These are phyloP conservation scores for Diospyros lotus DNA, from an alignment of 148 eudicot species.

Conservation along the genomic window DNA sequence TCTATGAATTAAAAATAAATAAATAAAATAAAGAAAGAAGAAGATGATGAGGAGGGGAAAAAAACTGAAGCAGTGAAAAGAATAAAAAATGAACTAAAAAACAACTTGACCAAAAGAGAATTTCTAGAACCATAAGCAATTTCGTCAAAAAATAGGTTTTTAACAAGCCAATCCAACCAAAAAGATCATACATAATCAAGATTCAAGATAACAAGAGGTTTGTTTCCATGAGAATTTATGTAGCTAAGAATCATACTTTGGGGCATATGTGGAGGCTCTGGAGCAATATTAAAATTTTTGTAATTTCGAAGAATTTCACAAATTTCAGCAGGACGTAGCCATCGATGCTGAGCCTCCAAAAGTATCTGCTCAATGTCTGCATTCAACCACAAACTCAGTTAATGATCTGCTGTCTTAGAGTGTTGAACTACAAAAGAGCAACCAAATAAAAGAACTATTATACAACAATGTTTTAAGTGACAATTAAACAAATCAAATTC, in stretches of 20 bases:
- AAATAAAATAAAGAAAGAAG: no score
- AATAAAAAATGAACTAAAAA: no score
- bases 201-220: not conserved
- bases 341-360: slow-evolving; percentile 69
- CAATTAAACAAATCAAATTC: not conserved
- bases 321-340: slow-evolving; percentile 82
- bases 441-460: not conserved
- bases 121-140: slow-evolving; percentile 1
- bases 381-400: slow-evolving; percentile 13
- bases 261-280: slow-evolving; percentile 67
- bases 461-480: not conserved
- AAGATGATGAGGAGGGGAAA: not conserved
- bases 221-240: not conserved
- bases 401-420: slow-evolving; percentile 3
- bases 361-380: slow-evolving; percentile 73
- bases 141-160: not conserved
- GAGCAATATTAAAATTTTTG: slow-evolving; percentile 43
- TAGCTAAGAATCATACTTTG: slow-evolving; percentile 40
- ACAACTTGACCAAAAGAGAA: no score
- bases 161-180: not conserved
- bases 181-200: not conserved
- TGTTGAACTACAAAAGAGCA: not conserved
- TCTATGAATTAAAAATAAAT: no score
- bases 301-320: slow-evolving; percentile 74
- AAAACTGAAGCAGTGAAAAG: no score